Conservation (phyloP, 441 rosid genomes). For the Gossypium armourianum region DNA sequence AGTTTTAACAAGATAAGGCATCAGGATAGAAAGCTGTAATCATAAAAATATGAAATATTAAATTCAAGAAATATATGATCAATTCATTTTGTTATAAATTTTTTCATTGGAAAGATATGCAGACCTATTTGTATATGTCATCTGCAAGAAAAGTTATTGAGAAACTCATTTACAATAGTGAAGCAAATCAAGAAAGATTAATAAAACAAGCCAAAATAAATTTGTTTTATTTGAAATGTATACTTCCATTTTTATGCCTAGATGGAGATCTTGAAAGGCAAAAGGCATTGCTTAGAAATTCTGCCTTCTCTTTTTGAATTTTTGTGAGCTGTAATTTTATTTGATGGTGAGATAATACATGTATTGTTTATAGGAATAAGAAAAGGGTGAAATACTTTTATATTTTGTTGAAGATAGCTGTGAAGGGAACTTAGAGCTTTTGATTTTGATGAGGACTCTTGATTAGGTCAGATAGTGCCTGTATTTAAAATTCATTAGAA, state of each 20-base stretch:
- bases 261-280: background rate
- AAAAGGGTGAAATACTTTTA: background rate
- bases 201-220: background rate
- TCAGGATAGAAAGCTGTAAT: background rate
- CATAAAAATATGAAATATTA: background rate
- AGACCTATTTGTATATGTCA: background rate
- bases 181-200: background rate
- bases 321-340: background rate
- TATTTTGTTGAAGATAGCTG: background rate
- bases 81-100: background rate
- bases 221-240: background rate
- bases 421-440: conserved; percentile 1
- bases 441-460: background rate
- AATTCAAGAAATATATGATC: background rate
- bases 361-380: background rate
- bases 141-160: background rate
- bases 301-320: background rate
- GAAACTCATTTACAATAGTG: background rate
- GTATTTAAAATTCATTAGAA: background rate
- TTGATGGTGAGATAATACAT: background rate
- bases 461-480: conserved; percentile 4
- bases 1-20: conserved; percentile 2
- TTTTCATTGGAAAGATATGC: background rate
- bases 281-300: background rate
- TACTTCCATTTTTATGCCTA: background rate